These are phyloP conservation scores for Leptographium wingfieldii DNA, from an alignment of 2,329 filamentous ascomycete species.

Conservation along the genomic window DNA sequence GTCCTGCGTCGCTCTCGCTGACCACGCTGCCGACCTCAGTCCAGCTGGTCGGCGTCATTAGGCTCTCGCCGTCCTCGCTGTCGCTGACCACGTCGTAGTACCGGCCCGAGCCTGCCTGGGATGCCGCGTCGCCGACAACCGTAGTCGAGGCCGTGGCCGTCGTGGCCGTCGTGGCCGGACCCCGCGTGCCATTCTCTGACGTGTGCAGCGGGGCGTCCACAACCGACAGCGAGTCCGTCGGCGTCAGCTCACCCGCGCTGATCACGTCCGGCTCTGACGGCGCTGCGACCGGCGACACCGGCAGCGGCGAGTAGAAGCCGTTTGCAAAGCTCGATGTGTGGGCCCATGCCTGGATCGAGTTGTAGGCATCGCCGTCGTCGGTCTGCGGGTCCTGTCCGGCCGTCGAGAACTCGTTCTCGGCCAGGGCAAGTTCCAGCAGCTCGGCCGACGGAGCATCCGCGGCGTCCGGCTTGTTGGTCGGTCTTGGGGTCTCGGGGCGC, in stretches of 20 bases:
- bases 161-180: background rate
- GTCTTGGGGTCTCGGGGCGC: constrained; percentile 22
- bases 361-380: constrained; percentile 38
- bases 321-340: constrained; percentile 31
- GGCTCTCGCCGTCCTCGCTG: constrained; percentile 38
- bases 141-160: background rate
- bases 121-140: constrained; percentile 19
- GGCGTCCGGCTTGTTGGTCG: background rate
- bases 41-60: constrained; percentile 50
- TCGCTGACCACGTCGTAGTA: constrained; percentile 46
- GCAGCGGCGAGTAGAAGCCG: constrained; percentile 49
- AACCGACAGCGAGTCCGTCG: constrained; percentile 45
- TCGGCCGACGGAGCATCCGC: background rate
- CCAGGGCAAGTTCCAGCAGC: constrained; percentile 25
- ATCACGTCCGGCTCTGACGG: constrained; percentile 39
- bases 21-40: constrained; percentile 52
- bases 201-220: constrained; percentile 32
- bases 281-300: constrained; percentile 35
- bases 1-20: constrained; percentile 39
- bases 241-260: constrained; percentile 42
- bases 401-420: constrained; percentile 35
- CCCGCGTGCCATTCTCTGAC: background rate
- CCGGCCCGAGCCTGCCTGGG: background rate
- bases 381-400: constrained; percentile 27
- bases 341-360: constrained; percentile 54